phyloP scores from a whole-genome alignment of 2,329 filamentous ascomycete genomes.

The Aspergillus pseudotamarii region DNA sequence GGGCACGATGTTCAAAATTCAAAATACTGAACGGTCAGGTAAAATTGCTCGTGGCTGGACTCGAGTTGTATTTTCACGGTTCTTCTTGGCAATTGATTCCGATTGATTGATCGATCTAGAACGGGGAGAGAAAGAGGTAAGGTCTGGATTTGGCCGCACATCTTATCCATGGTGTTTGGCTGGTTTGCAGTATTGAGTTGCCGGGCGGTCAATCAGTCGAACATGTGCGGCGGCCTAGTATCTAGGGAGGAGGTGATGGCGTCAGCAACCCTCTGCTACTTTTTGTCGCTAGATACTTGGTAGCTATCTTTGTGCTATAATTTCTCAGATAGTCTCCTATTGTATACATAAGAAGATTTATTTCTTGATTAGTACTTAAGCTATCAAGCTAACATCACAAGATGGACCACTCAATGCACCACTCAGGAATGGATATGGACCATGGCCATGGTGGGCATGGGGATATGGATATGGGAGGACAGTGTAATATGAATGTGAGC shows the following conservation, averaged over 20 bases:
- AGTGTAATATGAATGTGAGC: constrained; percentile 90
- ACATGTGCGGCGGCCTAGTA: not conserved
- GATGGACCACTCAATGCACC: constrained; percentile 33
- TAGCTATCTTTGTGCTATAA: not conserved
- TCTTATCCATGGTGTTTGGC: constrained; percentile 37
- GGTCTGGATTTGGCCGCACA: constrained; percentile 12
- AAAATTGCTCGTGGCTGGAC: not conserved
- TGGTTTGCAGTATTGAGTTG: constrained; percentile 36
- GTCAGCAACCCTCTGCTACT: not conserved
- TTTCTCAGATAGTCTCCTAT: not conserved
- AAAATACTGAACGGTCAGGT: not conserved
- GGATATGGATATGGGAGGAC: constrained; percentile 60
- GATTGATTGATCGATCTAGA: not conserved
- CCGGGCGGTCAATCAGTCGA: not conserved
- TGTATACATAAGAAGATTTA: not conserved
- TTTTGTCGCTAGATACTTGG: not conserved
- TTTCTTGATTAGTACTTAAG: not conserved
- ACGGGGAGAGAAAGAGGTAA: constrained; percentile 7
- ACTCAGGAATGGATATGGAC: constrained; percentile 47
- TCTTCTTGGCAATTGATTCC: not conserved
- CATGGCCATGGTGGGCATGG: constrained; percentile 48
- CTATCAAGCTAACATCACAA: not conserved
- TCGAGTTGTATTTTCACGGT: not conserved
- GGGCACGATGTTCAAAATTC: not conserved
- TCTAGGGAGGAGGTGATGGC: not conserved